Percentiles rank a stretch among this genome's conserved stretches.
Conservation (phyloP, 805 yeast species). For the Maudiozyma serrabonitensis region DNA sequence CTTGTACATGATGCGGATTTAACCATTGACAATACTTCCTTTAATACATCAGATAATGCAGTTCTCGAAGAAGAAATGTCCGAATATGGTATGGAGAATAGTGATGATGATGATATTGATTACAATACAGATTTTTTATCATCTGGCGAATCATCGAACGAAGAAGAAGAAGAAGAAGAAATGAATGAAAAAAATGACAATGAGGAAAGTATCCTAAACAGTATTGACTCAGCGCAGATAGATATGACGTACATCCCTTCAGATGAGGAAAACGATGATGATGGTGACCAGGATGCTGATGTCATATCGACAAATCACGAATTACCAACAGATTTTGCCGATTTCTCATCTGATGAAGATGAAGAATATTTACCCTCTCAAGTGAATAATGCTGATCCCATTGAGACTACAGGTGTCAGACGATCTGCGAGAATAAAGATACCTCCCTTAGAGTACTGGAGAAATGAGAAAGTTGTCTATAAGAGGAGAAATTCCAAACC, state of each 20-base stretch:
- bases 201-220: not conserved
- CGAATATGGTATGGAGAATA: conserved; percentile 8
- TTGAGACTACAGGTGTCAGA: conserved; percentile 33
- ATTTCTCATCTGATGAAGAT: conserved; percentile 6
- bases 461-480: conserved; percentile 67
- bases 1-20: conserved; percentile 65
- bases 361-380: conserved; percentile 4
- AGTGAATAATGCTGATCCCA: not conserved
- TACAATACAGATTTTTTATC: conserved; percentile 26
- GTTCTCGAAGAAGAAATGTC: conserved; percentile 23
- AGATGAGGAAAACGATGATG: conserved; percentile 4
- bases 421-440: conserved; percentile 57
- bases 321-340: not conserved
- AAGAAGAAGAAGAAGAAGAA: conserved; percentile 9
- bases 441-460: conserved; percentile 75
- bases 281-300: conserved; percentile 1
- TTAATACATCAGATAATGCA: conserved; percentile 28
- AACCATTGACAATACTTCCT: conserved; percentile 20
- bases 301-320: not conserved
- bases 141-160: conserved; percentile 2
- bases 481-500: conserved; percentile 31
- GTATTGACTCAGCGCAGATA: not conserved
- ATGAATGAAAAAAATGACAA: not conserved
- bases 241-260: conserved; percentile 7
- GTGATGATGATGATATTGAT: conserved; percentile 21